phyloP scores from a whole-genome alignment of 2,329 filamentous ascomycete species.

The Coniella lustricola region DNA sequence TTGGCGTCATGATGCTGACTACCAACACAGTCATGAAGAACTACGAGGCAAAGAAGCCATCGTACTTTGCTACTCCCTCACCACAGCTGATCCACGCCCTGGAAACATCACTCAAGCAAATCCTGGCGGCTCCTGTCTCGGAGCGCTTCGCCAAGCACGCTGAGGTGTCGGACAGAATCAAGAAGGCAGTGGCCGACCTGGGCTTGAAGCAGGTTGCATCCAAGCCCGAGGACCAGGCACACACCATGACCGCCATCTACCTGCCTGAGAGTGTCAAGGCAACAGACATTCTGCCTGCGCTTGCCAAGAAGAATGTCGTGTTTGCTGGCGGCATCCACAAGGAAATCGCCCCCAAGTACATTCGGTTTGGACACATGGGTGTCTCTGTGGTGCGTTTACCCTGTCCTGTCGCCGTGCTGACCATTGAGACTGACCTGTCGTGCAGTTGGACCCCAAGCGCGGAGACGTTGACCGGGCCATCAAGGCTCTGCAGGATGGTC shows the following conservation, averaged over 20 bases:
- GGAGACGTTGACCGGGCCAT: slow-evolving; percentile 81
- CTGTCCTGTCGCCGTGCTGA: background rate
- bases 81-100: slow-evolving; percentile 91
- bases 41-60: slow-evolving; percentile 95
- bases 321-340: slow-evolving; percentile 96
- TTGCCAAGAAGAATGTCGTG: slow-evolving; percentile 81
- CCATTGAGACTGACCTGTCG: background rate
- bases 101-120: slow-evolving; percentile 80
- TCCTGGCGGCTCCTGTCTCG: slow-evolving; percentile 70
- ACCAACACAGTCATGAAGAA: slow-evolving; percentile 80
- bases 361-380: slow-evolving; percentile 97
- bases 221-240: slow-evolving; percentile 85
- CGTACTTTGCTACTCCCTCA: slow-evolving; percentile 94
- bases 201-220: slow-evolving; percentile 81
- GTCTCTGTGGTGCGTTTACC: slow-evolving; percentile 66
- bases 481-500: slow-evolving; percentile 64
- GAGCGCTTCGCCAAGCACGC: slow-evolving; percentile 80
- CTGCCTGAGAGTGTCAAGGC: slow-evolving; percentile 77
- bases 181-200: slow-evolving; percentile 71
- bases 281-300: slow-evolving; percentile 74
- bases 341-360: slow-evolving; percentile 88
- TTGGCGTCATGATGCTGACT: slow-evolving; percentile 10
- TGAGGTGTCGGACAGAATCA: slow-evolving; percentile 74
- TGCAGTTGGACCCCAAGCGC: slow-evolving; percentile 64
- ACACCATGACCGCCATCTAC: slow-evolving; percentile 97